These are phyloP conservation scores for Cryptococcus sp. DNA, from an alignment of 1,284 basidiomycete species.

Conservation along the genomic window DNA sequence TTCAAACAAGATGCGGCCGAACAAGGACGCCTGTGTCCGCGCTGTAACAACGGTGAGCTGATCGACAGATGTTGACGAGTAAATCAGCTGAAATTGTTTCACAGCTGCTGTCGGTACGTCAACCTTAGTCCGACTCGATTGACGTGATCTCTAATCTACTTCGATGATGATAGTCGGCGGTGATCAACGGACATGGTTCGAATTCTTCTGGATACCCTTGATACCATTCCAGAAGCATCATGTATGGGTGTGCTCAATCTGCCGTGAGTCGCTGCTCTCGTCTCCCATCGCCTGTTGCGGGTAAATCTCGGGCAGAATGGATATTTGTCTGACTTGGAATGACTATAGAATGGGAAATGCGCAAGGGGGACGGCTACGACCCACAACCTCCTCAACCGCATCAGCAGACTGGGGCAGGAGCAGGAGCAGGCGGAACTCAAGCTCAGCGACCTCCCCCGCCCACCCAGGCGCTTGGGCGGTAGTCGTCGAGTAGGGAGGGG, in stretches of 20 bases:
- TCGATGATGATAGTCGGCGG: conserved; percentile 25
- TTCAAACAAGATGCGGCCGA: conserved; percentile 40
- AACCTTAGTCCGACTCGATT: background rate
- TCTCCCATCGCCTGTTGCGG: background rate
- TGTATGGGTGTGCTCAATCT: conserved; percentile 48
- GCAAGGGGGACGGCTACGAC: conserved; percentile 36
- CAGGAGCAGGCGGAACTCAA: too few relatives aligned
- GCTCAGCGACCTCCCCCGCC: too few relatives aligned
- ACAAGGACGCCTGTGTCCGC: conserved; percentile 41
- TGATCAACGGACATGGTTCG: conserved; percentile 43
- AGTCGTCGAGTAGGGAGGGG: too few relatives aligned
- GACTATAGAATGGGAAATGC: conserved; percentile 39
- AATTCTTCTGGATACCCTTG: conserved; percentile 49
- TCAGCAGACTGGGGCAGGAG: conserved; percentile 1
- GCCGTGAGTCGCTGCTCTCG: conserved; percentile 33
- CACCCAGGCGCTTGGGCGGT: too few relatives aligned
- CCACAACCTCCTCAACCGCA: conserved; percentile 35
- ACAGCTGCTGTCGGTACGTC: conserved; percentile 20
- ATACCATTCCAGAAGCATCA: conserved; percentile 43
- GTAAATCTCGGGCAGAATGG: too few relatives aligned
- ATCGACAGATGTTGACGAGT: background rate
- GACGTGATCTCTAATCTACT: background rate
- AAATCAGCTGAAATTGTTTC: conserved; percentile 3
- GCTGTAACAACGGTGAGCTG: conserved; percentile 45
- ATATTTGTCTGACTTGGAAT: background rate